These are phyloP conservation scores for Populus hybrid DNA, from an alignment of 441 rosid genomes.

Conservation along the genomic window DNA sequence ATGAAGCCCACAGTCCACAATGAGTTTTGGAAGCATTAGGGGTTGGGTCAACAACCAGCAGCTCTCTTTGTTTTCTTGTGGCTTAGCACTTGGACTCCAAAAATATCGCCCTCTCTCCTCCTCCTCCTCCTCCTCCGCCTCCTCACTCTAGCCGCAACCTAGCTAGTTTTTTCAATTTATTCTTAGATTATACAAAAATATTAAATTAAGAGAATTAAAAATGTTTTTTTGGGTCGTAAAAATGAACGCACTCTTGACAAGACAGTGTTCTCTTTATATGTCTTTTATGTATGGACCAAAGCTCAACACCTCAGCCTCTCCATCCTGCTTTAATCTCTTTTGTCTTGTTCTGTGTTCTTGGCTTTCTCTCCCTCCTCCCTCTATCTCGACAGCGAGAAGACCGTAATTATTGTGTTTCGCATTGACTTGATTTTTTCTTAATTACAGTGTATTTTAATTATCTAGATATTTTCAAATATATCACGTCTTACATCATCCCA, in stretches of 20 bases:
- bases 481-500: too few relatives aligned
- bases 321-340: not conserved
- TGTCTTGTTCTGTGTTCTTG: conserved; percentile 8
- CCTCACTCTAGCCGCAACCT: not conserved
- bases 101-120: not conserved
- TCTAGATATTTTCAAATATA: too few relatives aligned
- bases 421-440: not conserved
- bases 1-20: conserved; percentile 14
- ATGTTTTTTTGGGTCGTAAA: not conserved
- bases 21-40: conserved; percentile 21
- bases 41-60: conserved; percentile 21
- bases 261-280: not conserved
- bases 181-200: too few relatives aligned
- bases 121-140: not conserved
- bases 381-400: too few relatives aligned
- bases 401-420: too few relatives aligned
- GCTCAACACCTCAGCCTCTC: conserved; percentile 4
- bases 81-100: not conserved
- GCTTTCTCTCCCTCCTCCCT: not conserved
- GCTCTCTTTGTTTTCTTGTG: conserved; percentile 19
- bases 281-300: conserved; percentile 6
- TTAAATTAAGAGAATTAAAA: too few relatives aligned
- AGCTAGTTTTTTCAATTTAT: not conserved
- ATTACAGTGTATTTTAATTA: too few relatives aligned
- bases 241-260: not conserved